Conservation (phyloP, 768 basidiomycete genomes). For the Leccinum disarticulatum region DNA sequence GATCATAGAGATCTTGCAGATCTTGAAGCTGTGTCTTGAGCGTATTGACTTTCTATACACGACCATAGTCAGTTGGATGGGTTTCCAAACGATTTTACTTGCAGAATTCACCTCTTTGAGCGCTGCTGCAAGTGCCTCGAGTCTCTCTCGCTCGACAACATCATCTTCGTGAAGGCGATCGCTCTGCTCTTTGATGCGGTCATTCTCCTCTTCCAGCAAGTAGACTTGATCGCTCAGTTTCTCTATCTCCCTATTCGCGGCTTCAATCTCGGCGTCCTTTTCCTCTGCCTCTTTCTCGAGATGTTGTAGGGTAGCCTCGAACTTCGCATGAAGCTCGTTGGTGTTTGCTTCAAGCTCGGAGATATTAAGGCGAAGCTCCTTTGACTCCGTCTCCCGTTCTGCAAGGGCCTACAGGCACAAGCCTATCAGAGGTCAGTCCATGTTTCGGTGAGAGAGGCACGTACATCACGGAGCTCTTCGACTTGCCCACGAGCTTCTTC, state of each 20-base stretch:
- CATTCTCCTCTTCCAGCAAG: conserved; percentile 83
- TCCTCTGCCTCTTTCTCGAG: conserved; percentile 76
- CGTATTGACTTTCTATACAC: conserved; percentile 60
- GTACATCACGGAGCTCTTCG: conserved; percentile 75
- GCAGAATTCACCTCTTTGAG: conserved; percentile 70
- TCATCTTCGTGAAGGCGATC: conserved; percentile 73
- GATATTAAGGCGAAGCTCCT: conserved; percentile 69
- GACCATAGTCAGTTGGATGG: background rate
- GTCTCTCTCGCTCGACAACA: conserved; percentile 61
- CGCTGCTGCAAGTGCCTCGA: conserved; percentile 64
- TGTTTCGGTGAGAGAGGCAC: conserved; percentile 18
- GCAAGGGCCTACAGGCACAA: conserved; percentile 54
- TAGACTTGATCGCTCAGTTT: conserved; percentile 80
- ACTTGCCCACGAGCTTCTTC: conserved; percentile 76
- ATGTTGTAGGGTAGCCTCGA: conserved; percentile 71
- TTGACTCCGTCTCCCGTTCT: conserved; percentile 78
- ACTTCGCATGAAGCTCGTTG: conserved; percentile 68
- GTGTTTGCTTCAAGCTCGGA: conserved; percentile 74
- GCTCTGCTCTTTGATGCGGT: conserved; percentile 69
- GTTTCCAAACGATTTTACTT: background rate
- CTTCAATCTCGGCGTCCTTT: conserved; percentile 76
- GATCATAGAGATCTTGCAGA: conserved; percentile 62
- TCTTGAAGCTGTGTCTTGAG: conserved; percentile 69
- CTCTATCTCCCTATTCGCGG: conserved; percentile 75
- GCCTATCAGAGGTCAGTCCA: background rate